Base-by-base conservation (phyloP, 2,329 filamentous ascomycete genomes). In the Zalaria sp. region DNA sequence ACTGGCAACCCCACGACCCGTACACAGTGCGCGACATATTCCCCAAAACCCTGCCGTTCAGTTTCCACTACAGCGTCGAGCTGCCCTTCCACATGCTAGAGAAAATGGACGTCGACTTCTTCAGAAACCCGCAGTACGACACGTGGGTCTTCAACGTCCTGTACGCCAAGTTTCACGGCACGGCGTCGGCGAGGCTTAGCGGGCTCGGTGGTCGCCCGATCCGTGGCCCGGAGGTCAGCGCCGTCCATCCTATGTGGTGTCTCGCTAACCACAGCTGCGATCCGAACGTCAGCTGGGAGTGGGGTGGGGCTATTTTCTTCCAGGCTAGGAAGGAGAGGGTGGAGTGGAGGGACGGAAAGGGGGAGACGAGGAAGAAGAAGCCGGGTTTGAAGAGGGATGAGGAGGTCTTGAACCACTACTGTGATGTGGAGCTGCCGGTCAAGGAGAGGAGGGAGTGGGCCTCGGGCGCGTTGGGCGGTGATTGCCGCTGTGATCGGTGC, bases 261-360 rank as follows among this genome's bases (percentile, higher is more conserved):
- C 70, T 96, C 27, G 88, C 89, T 27, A 98, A 98, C 55, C 91
- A 98, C 59, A 86, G 87, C 58, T 98, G 91, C 62, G 79, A 94
- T 57, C 91, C 91, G 5, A 95, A 94, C 59, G 87, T 96, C 34
- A 75, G 75, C 3, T 98, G 91, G 91, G 84, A 93, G 54, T 95
- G 88, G 85, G 79, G 81, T 27, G 83, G 83, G 1, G 73, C 72
- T 40, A 88, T 91, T 72, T 73, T 75, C 31, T 75, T 91, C 45
- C 76, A 68, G 67, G 75, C 76, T 2, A 67, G 78, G 38, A 66
- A 77, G 47, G 64, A 71, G 47, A 66, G 75, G 32, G 67, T 81
- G 4, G 62, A 72, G 4, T 72, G 71, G 56, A 51, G 57, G 31
- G 60, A 57, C 5, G 52, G 53, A 54, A 51, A 44, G 3, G 46